Conservation (phyloP, 345 rosid genomes). For the Camelina neglecta region DNA sequence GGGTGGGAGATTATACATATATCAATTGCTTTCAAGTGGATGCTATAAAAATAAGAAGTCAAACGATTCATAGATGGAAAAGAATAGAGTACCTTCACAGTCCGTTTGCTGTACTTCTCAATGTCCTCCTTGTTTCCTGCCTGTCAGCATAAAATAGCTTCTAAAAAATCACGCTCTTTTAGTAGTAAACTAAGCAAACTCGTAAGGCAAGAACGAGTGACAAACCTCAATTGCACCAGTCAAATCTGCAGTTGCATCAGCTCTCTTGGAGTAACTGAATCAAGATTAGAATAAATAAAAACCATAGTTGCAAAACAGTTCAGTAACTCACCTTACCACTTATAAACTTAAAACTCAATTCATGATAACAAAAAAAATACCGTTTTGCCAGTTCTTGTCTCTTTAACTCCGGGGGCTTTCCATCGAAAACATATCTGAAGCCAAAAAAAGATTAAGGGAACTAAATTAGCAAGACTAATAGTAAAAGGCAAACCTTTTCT, state of each 20-base stretch:
- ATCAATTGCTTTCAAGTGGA: conserved; percentile 1
- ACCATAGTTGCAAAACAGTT: neutral
- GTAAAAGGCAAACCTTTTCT: neutral
- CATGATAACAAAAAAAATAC: conserved; percentile 37
- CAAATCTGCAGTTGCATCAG: conserved; percentile 75
- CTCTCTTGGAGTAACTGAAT: conserved; percentile 77
- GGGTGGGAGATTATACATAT: conserved; percentile 26
- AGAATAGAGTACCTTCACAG: conserved; percentile 66
- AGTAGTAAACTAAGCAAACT: neutral
- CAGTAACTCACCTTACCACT: neutral
- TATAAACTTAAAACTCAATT: neutral
- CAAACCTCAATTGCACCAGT: conserved; percentile 70
- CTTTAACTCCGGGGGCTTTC: conserved; percentile 87
- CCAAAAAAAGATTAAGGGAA: conserved; percentile 7
- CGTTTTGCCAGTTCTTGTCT: conserved; percentile 90
- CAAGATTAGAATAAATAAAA: conserved; percentile 1
- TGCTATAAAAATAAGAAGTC: neutral
- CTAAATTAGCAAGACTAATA: neutral
- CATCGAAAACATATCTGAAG: conserved; percentile 86
- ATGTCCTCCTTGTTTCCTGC: conserved; percentile 83
- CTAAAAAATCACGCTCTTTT: neutral
- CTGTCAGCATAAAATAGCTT: conserved; percentile 43
- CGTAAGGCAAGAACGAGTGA: conserved; percentile 21
- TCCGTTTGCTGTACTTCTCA: conserved; percentile 91
- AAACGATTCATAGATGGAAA: neutral